phyloP scores from a whole-genome alignment of 495 filamentous ascomycete genomes.

The Penicillium alfredii region DNA sequence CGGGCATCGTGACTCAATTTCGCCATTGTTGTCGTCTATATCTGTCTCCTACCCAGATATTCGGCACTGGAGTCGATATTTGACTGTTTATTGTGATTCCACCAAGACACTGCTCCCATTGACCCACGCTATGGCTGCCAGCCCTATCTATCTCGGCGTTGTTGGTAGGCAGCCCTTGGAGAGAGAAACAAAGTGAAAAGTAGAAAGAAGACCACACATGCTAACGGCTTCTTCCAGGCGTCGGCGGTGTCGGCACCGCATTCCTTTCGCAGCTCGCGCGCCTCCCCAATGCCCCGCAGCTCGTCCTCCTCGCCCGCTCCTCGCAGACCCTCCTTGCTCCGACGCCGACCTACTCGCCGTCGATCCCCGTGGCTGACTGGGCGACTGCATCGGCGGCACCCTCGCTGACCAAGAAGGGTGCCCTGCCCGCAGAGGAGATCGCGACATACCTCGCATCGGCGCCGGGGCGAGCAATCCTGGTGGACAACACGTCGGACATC shows the following conservation, averaged over 20 bases:
- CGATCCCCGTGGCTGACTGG: conserved; percentile 50
- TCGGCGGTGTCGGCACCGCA: conserved; percentile 84
- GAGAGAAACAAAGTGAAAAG: neutral
- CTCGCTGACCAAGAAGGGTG: conserved; percentile 42
- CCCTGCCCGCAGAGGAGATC: conserved; percentile 58
- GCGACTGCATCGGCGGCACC: conserved; percentile 50
- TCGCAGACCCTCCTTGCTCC: conserved; percentile 65
- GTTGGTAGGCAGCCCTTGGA: conserved; percentile 29
- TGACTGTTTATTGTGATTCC: no score
- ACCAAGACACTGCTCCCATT: no score
- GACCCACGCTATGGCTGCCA: conserved; percentile 30
- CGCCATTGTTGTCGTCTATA: no score
- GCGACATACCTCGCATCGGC: conserved; percentile 63
- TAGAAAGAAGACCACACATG: no score
- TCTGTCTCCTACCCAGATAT: no score
- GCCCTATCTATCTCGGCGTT: conserved; percentile 43
- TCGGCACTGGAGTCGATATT: neutral
- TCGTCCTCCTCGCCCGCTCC: conserved; percentile 76
- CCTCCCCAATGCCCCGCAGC: conserved; percentile 56
- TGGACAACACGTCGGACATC: conserved; percentile 91
- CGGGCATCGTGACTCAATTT: conserved; percentile 8
- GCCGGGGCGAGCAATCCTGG: conserved; percentile 67
- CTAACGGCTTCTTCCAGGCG: conserved; percentile 64
- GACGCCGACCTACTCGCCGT: conserved; percentile 35
- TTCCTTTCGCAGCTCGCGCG: conserved; percentile 78